Base-by-base conservation (phyloP, 345 rosid species). In the Turritis glabra region DNA sequence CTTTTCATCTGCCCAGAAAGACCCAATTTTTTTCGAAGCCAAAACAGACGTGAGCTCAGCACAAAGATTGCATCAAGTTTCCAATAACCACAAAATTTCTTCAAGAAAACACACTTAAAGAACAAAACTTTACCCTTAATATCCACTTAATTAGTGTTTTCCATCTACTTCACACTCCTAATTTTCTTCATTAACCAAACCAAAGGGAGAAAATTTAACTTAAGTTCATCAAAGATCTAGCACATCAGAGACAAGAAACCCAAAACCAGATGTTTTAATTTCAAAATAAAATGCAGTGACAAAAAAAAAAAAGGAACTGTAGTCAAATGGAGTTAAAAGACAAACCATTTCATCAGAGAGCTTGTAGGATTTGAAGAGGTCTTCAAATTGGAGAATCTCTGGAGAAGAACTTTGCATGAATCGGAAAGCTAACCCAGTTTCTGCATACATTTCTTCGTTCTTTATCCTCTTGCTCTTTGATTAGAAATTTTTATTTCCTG, bases 351-450 rank as follows among this genome's bases (percentile, higher is more conserved):
- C 86, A 79, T 71, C 87, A 75, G 82, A 81, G 77, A 84, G 70
- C 80, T 82, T 86, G 71, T 84, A 89, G 38, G 80, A 68, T 52
- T 84, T 80, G 73, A 82, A 90, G 79, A 82, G 85, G 55, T 87
- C 99, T 26, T 91, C 98, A 59, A 88, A 84, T 46, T 76, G 97
- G 67, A 80, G 88, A 77, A 77, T 76, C 48, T 93, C 96, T 58
- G 77, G 86, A 76, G 80, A 77, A 78, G 74, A 83, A 71, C 59
- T 81, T 76, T 85, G 96, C 87, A 86, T 64, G 77, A 84, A 88
- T 26, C 90, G 89, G 55, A 80, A 84, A 80, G 83, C 61, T 4
- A 85, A 44, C 12, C 86, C 90, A 12, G 89, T 74, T 61, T 88
- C 91, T 50, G 94, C 93, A 85, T 84, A 91, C 97, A 91, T 94